A percentile compares a stretch with the other conserved stretches of the same genome.
phyloP scores from a whole-genome alignment of 2,329 filamentous ascomycete species.

The Pseudocercospora cruenta region DNA sequence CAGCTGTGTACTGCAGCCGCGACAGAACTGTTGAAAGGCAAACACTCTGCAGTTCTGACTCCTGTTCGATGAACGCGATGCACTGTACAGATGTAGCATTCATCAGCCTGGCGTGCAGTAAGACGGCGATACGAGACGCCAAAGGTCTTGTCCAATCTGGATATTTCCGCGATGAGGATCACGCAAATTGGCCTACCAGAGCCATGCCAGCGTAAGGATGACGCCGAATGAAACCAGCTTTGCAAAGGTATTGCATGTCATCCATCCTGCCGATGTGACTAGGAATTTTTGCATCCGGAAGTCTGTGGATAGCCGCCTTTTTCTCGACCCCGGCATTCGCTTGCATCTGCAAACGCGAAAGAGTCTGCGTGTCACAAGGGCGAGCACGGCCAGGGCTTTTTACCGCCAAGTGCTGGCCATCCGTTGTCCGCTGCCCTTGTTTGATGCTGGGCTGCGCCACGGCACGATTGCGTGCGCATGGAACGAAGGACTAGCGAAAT shows the following conservation, averaged over 20 bases:
- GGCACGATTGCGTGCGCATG: slow-evolving; percentile 12
- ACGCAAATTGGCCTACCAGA: background rate
- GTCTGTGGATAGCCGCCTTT: slow-evolving; percentile 5
- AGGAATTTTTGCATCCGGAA: slow-evolving; percentile 1
- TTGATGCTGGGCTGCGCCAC: slow-evolving; percentile 4
- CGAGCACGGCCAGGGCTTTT: slow-evolving; percentile 4
- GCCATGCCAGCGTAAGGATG: slow-evolving; percentile 5
- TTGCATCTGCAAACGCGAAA: slow-evolving; percentile 6
- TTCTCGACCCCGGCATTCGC: slow-evolving; percentile 6
- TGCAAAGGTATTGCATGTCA: slow-evolving; percentile 2
- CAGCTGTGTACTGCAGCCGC: background rate
- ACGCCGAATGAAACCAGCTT: background rate
- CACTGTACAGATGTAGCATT: background rate
- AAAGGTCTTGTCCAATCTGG: background rate
- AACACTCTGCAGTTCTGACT: background rate
- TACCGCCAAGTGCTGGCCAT: slow-evolving; percentile 4
- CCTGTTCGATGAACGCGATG: background rate
- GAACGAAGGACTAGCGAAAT: slow-evolving; percentile 5
- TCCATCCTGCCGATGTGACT: slow-evolving; percentile 1
- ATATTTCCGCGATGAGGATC: background rate
- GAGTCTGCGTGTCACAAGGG: slow-evolving; percentile 7
- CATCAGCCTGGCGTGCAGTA: background rate
- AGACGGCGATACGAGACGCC: background rate
- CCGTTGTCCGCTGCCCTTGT: slow-evolving; percentile 1
- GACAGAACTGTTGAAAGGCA: background rate